Evolutionary conservation across 2,329 filamentous ascomycete genomes (phyloP).

Genomic region (Cladophialophora carrionii): DNA sequence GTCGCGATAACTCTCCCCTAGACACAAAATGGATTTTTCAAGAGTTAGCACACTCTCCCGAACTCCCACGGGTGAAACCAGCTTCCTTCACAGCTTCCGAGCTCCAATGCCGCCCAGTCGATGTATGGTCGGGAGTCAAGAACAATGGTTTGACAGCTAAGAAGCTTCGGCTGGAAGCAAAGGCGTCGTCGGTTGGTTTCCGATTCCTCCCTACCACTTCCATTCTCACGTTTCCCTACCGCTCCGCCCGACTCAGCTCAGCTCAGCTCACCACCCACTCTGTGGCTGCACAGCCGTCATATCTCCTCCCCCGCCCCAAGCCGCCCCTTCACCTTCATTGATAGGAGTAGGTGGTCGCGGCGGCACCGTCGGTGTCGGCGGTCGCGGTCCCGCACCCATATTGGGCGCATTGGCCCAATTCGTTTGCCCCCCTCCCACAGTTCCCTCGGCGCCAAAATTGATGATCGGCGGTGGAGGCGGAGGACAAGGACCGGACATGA

Average conservation of each 20-base stretch:
- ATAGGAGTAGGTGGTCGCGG: conserved; percentile 1
- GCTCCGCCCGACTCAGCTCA: not conserved
- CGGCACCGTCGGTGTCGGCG: not conserved
- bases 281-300: not conserved
- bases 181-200: not conserved
- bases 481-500: not conserved
- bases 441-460: conserved; percentile 3
- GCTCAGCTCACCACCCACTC: conserved; percentile 1
- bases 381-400: not conserved
- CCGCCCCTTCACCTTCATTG: not conserved
- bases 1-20: not conserved
- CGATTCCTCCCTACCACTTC: not conserved
- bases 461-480: conserved; percentile 12
- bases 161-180: not conserved
- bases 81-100: not conserved
- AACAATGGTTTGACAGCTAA: not conserved
- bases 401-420: not conserved
- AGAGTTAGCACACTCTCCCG: not conserved
- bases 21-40: not conserved
- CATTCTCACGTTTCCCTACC: not conserved
- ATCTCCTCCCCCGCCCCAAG: not conserved
- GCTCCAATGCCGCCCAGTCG: not conserved
- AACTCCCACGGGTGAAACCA: not conserved
- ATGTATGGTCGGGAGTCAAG: not conserved
- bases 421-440: conserved; percentile 19